phyloP scores from a whole-genome alignment of 129 eudicot genomes.

The Artemisia argyi region DNA sequence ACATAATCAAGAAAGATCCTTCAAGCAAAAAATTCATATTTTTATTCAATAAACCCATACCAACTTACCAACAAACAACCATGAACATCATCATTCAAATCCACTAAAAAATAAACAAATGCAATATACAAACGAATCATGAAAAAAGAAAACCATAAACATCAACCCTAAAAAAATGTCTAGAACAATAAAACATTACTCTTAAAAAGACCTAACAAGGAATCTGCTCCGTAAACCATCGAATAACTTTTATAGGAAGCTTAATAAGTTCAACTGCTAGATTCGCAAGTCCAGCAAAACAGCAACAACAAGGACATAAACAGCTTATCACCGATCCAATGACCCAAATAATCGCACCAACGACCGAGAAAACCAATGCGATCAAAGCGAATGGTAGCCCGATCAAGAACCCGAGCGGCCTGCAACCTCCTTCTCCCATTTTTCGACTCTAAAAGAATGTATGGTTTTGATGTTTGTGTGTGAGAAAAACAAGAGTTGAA shows the following conservation, averaged over 20 bases:
- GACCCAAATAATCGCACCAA: conserved; percentile 68
- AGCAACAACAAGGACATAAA: conserved; percentile 68
- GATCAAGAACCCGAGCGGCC: conserved; percentile 67
- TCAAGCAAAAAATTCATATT: no score
- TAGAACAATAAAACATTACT: neutral
- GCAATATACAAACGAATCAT: no score
- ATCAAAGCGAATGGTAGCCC: conserved; percentile 66
- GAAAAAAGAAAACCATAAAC: no score
- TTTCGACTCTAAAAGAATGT: neutral
- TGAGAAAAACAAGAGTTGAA: conserved; percentile 2
- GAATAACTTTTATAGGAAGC: conserved; percentile 56
- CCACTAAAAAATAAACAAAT: no score
- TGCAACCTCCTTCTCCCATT: conserved; percentile 52
- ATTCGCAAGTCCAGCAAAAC: conserved; percentile 59
- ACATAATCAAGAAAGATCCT: no score
- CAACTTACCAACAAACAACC: no score
- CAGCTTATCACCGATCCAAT: conserved; percentile 61
- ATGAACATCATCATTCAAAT: no score
- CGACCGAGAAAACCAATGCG: conserved; percentile 49
- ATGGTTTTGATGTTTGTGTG: neutral
- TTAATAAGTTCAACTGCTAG: conserved; percentile 52
- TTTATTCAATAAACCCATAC: no score
- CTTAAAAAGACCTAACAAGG: conserved; percentile 44
- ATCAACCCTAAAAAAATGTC: no score
- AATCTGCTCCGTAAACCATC: conserved; percentile 57